These are phyloP conservation scores for Ceratopteris richardii DNA, from an alignment of 75 land plant genomes.

Conservation along the genomic window DNA sequence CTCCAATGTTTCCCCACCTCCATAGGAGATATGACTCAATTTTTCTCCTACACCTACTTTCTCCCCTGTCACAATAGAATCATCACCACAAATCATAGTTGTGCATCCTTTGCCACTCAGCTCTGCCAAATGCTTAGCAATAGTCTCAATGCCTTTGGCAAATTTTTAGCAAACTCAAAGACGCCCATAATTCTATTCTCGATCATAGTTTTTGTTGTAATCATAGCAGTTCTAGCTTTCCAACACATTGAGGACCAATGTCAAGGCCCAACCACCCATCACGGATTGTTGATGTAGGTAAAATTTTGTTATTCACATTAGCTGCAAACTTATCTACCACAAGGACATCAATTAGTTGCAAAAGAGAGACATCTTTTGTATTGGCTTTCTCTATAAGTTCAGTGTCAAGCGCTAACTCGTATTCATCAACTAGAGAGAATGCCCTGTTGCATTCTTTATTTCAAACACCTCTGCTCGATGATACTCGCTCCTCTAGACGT, in stretches of 20 bases:
- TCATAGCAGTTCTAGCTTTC: constrained; percentile 63
- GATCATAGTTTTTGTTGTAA: constrained; percentile 68
- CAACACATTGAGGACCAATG: constrained; percentile 77
- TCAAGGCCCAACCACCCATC: constrained; percentile 93
- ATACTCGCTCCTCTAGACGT: too few species aligned
- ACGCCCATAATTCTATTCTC: constrained; percentile 95
- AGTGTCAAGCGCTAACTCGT: constrained; percentile 58
- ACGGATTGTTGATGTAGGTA: constrained; percentile 50
- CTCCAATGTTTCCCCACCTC: constrained; percentile 91
- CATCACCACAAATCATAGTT: constrained; percentile 89
- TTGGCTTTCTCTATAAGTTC: constrained; percentile 48
- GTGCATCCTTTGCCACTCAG: constrained; percentile 65
- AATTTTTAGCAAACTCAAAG: constrained; percentile 79
- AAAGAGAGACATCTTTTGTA: constrained; percentile 46
- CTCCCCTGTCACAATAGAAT: constrained; percentile 89
- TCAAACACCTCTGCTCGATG: too few species aligned
- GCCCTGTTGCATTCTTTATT: too few species aligned
- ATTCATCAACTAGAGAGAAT: constrained; percentile 68
- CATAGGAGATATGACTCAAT: constrained; percentile 93
- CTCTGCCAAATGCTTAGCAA: constrained; percentile 78
- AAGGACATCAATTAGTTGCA: constrained; percentile 63
- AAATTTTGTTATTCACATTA: constrained; percentile 65
- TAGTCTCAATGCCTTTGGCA: constrained; percentile 68
- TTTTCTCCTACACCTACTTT: constrained; percentile 74
- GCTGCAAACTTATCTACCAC: constrained; percentile 65